Conservation (phyloP, 495 filamentous ascomycete species). For the Clohesyomyces aquaticus region DNA sequence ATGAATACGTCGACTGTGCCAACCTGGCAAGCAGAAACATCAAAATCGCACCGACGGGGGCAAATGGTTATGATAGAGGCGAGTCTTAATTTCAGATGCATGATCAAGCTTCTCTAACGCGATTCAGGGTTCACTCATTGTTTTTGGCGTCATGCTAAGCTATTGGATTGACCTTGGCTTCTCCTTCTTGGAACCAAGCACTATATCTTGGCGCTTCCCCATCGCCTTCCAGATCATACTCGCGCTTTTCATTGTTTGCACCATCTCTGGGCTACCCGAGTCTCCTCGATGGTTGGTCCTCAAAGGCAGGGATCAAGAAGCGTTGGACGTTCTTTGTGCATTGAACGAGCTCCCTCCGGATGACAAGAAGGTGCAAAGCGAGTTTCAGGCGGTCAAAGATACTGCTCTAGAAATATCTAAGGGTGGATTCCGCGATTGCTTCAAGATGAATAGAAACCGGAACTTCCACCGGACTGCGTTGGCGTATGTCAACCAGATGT, state of each 20-base stretch:
- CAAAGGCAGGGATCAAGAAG: slow-evolving; percentile 69
- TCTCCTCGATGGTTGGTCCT: slow-evolving; percentile 56
- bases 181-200: slow-evolving; percentile 52
- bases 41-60: slow-evolving; percentile 46
- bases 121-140: slow-evolving; percentile 36
- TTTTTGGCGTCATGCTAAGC: slow-evolving; percentile 40
- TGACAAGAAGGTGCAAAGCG: slow-evolving; percentile 53
- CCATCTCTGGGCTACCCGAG: slow-evolving; percentile 49
- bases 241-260: slow-evolving; percentile 44
- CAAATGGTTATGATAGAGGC: slow-evolving; percentile 49
- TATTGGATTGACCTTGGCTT: slow-evolving; percentile 52
- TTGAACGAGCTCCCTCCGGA: slow-evolving; percentile 59
- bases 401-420: slow-evolving; percentile 72
- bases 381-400: slow-evolving; percentile 74
- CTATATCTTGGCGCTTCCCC: slow-evolving; percentile 54
- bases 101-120: slow-evolving; percentile 1
- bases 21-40: slow-evolving; percentile 43
- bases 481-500: slow-evolving; percentile 77
- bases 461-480: slow-evolving; percentile 74
- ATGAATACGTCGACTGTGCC: slow-evolving; percentile 56
- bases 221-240: slow-evolving; percentile 54
- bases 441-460: slow-evolving; percentile 71
- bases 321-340: slow-evolving; percentile 63
- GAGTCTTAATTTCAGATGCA: slow-evolving; percentile 36
- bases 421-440: slow-evolving; percentile 67